These are phyloP conservation scores for Breviolum minutum DNA, from an alignment of 73 alveolate genomes.

Conservation along the genomic window DNA sequence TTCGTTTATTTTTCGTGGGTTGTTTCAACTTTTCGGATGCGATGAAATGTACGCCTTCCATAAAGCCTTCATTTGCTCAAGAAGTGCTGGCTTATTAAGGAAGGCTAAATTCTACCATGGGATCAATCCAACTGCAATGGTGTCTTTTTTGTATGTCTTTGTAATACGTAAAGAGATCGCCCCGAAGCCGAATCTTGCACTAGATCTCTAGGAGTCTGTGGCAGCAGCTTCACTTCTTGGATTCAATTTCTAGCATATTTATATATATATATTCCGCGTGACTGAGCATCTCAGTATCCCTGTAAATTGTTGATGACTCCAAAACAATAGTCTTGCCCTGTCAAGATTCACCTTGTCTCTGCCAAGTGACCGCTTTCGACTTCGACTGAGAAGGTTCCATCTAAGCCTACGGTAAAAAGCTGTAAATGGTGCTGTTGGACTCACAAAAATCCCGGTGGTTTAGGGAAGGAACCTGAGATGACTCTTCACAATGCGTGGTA, in stretches of 20 bases:
- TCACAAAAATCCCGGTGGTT: no score
- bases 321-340: neutral
- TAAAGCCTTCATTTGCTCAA: no score
- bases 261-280: constrained; percentile 10
- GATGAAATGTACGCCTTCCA: no score
- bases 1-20: no score
- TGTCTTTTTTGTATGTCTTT: neutral
- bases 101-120: no score
- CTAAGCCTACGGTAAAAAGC: neutral
- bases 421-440: neutral
- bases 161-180: neutral
- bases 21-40: no score
- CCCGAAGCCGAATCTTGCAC: neutral
- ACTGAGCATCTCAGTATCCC: no score
- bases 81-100: no score
- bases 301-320: neutral
- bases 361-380: constrained; percentile 30
- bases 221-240: neutral
- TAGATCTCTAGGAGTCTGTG: neutral
- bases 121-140: neutral
- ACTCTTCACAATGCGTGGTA: no score
- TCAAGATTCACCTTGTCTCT: no score
- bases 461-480: no score
- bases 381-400: constrained; percentile 59
- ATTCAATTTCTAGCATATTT: neutral